Conservation (phyloP, 1,139 yeast genomes). For the Candida smagusa region DNA sequence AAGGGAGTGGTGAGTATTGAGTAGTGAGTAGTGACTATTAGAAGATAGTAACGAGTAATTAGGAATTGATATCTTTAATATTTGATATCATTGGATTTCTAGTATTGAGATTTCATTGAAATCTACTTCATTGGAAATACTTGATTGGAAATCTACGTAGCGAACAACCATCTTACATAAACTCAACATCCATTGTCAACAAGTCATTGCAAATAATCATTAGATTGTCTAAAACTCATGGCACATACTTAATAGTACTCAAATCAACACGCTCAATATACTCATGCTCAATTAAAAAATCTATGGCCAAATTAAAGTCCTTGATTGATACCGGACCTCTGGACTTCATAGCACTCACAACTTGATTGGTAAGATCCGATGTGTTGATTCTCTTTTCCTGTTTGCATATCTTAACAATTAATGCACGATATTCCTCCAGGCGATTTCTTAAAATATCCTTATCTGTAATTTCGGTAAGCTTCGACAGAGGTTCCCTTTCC, state of each 20-base stretch:
- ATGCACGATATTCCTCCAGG: slow-evolving; percentile 27
- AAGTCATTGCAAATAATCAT: no score
- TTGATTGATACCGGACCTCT: slow-evolving; percentile 27
- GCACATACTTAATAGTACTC: slow-evolving; percentile 12
- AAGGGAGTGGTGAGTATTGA: neutral
- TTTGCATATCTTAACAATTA: slow-evolving; percentile 34
- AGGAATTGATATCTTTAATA: no score
- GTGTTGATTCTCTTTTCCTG: slow-evolving; percentile 17
- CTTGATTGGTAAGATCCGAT: slow-evolving; percentile 24
- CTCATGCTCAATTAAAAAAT: slow-evolving; percentile 32
- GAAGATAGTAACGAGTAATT: neutral
- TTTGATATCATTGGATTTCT: no score
- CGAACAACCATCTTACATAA: no score
- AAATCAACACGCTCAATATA: slow-evolving; percentile 27
- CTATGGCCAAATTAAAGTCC: slow-evolving; percentile 33
- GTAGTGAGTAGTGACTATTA: neutral
- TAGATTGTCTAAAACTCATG: neutral
- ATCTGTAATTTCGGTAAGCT: slow-evolving; percentile 2
- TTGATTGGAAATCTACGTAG: no score
- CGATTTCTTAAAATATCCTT: slow-evolving; percentile 17
- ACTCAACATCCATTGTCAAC: no score
- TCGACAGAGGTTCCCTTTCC: slow-evolving; percentile 16
- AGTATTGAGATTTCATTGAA: no score
- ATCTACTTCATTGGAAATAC: no score
- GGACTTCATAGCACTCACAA: slow-evolving; percentile 19